Percentiles rank a stretch among this genome's conserved stretches.
phyloP scores from a whole-genome alignment of 495 filamentous ascomycete species.

The Clavariopsis aquatica region DNA sequence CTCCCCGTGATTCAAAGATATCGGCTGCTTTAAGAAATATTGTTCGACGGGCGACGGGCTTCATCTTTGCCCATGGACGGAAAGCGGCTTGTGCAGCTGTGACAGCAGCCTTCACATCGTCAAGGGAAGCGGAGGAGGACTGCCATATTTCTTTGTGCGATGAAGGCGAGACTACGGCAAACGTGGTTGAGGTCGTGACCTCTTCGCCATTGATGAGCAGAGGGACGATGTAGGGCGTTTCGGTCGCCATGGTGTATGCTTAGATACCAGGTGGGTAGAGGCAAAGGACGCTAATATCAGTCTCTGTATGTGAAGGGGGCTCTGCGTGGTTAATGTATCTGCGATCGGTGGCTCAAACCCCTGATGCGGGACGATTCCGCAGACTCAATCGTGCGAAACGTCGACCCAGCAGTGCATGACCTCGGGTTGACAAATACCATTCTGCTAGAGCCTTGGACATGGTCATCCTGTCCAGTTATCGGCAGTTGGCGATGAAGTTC shows the following conservation, averaged over 20 bases:
- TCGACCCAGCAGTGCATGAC: background rate
- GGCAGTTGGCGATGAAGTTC: background rate
- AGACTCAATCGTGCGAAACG: background rate
- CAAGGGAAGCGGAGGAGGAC: conserved; percentile 61
- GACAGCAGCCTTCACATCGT: conserved; percentile 63
- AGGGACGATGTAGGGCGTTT: conserved; percentile 53
- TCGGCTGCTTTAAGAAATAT: conserved; percentile 72
- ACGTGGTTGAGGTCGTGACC: conserved; percentile 59
- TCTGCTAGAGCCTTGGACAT: background rate
- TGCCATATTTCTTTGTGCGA: conserved; percentile 63
- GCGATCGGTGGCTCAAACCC: background rate
- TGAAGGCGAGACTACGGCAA: conserved; percentile 66
- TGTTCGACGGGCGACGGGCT: conserved; percentile 63
- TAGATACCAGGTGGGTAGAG: background rate
- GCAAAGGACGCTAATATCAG: conserved; percentile 27
- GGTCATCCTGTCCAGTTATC: background rate
- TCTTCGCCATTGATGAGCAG: conserved; percentile 75
- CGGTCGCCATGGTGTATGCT: conserved; percentile 2
- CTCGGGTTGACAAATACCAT: background rate
- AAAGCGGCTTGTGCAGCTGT: conserved; percentile 69
- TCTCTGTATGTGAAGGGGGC: conserved; percentile 42
- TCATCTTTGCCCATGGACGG: conserved; percentile 66
- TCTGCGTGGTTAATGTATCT: background rate
- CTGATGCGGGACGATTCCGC: background rate
- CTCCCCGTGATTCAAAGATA: conserved; percentile 61